Evolutionary conservation across 1,284 basidiomycete species (phyloP).

Genomic region (Tilletiopsis washingtonensis): DNA sequence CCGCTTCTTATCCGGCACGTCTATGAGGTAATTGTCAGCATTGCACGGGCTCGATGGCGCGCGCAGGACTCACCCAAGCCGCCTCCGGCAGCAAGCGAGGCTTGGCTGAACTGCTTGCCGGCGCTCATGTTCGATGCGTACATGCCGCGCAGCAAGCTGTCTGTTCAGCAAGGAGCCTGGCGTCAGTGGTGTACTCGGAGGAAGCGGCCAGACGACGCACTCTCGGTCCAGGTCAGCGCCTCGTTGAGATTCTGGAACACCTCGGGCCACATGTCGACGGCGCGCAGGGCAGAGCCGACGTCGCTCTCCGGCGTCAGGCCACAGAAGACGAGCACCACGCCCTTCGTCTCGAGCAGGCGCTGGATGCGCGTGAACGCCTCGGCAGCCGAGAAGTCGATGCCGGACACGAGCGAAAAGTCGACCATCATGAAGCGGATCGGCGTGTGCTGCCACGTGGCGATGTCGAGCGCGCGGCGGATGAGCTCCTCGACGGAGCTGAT

Average conservation of each 20-base stretch:
- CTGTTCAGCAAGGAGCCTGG: no score
- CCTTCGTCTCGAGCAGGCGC: slow-evolving; percentile 66
- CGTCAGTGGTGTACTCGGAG: neutral
- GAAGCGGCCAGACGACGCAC: no score
- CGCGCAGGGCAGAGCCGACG: slow-evolving; percentile 34
- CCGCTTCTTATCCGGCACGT: slow-evolving; percentile 39
- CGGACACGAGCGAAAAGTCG: slow-evolving; percentile 67
- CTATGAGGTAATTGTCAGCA: no score
- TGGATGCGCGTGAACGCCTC: slow-evolving; percentile 92
- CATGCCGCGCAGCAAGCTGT: slow-evolving; percentile 48
- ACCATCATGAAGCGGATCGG: slow-evolving; percentile 68
- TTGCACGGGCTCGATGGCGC: slow-evolving; percentile 26
- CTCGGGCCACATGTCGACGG: slow-evolving; percentile 70
- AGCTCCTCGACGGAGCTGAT: slow-evolving; percentile 74
- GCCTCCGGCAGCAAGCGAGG: slow-evolving; percentile 51
- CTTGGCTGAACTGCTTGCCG: slow-evolving; percentile 42
- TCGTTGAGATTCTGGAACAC: slow-evolving; percentile 77
- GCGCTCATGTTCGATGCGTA: slow-evolving; percentile 46
- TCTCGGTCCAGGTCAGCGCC: slow-evolving; percentile 73
- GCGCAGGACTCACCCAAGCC: slow-evolving; percentile 17
- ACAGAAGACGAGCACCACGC: slow-evolving; percentile 79
- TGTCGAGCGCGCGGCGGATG: slow-evolving; percentile 65
- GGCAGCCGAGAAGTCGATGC: slow-evolving; percentile 87
- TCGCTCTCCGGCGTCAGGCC: slow-evolving; percentile 54
- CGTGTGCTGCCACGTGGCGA: slow-evolving; percentile 64